Evolutionary conservation across 768 basidiomycete species (phyloP), one percentile per base, ranked within the genome.

Genomic region (Tylopilus felleus): DNA sequence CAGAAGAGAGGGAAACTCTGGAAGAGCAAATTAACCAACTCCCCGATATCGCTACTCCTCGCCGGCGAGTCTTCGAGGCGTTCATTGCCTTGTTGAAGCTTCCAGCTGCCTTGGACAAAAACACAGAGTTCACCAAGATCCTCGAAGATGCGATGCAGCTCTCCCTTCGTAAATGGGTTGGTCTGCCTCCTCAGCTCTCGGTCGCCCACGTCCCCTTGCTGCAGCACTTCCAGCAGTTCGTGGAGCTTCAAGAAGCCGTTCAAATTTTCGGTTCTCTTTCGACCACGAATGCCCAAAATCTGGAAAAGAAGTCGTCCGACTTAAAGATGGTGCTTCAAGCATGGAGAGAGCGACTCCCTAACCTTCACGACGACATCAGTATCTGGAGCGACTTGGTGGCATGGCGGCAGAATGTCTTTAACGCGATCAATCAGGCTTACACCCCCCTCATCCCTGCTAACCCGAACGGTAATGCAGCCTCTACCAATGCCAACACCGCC

Each of bases 371-470:
- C 66, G 97, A 99, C 66, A 98, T 99, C 72, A 93, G 88, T 59
- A 90, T 98, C 57, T 99, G 97, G 97, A 93, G 90, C 58, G 97
- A 99, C 71, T 80, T 99, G n/a, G 93, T 99, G 4, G 93, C 95
- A 16, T 99, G 97, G 97, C 77, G 97, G 51, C 97, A 98, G 70
- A 98, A 98, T 66, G 93, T 99, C 45, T 99, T 99, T 76, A 83
- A 88, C 59, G 90, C 93, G 16, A 97, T 99, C 74, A 99, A 98
- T 69, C 91, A 93, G 66, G 84, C 91, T 2, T 98, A 98, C 60
- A 85, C 98, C 43, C 97, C 97, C 10, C 81, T 99, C 43, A 94
- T 98, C 52, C 75, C 75, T 8, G 77, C 75, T 33, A 80, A 77
- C 55, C 82, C 83, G 60, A 73, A 73, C 23, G 75, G 76, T 39